These are phyloP conservation scores for Filobasidium wieringae DNA, from an alignment of 768 basidiomycete genomes.

Conservation along the genomic window DNA sequence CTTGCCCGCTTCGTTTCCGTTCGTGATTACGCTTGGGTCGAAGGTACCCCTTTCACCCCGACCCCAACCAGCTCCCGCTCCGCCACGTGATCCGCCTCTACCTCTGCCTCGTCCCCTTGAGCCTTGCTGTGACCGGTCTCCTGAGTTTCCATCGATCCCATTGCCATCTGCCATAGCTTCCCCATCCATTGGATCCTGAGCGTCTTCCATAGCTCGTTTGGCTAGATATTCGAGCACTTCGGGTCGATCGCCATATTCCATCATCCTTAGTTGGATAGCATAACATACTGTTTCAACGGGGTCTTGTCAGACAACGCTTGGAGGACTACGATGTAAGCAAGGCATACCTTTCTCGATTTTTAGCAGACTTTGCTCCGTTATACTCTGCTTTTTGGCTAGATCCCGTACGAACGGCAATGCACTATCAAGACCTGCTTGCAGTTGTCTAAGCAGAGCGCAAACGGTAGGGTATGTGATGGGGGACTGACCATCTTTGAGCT, in stretches of 20 bases:
- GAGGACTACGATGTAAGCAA: neutral
- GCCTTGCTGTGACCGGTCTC: neutral
- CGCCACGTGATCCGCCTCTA: neutral
- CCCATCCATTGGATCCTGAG: neutral
- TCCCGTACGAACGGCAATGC: constrained; percentile 50
- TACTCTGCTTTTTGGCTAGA: constrained; percentile 72
- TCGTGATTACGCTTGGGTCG: too few species aligned
- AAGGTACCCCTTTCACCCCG: too few species aligned
- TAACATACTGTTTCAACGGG: constrained; percentile 39
- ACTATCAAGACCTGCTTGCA: constrained; percentile 40
- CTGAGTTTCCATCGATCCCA: neutral
- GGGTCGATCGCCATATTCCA: constrained; percentile 36
- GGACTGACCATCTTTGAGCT: constrained; percentile 38
- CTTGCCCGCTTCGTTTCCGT: too few species aligned
- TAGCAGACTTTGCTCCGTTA: constrained; percentile 73
- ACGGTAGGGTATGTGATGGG: neutral
- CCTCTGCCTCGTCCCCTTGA: constrained; percentile 6
- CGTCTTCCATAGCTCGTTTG: constrained; percentile 34
- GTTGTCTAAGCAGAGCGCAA: neutral
- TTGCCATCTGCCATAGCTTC: neutral
- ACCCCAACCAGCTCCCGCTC: neutral
- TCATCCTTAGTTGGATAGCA: constrained; percentile 28
- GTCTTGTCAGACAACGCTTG: too few species aligned
- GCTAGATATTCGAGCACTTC: constrained; percentile 34
- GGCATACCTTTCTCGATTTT: constrained; percentile 84